Conservation (phyloP, 2,329 filamentous ascomycete species). For the Dactylellina cionopaga region DNA sequence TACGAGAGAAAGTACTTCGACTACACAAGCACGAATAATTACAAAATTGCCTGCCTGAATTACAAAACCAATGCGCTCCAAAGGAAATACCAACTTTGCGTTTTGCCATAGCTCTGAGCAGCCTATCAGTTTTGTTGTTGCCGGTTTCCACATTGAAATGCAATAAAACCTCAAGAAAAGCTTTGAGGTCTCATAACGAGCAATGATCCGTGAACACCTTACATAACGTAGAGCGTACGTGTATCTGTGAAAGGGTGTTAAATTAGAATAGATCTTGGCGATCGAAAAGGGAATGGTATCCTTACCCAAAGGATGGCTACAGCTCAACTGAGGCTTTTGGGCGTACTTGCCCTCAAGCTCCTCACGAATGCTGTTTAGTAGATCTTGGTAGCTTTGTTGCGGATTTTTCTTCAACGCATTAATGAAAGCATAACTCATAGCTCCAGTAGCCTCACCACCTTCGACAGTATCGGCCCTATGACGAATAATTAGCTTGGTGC, state of each 20-base stretch:
- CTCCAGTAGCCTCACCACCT: constrained; percentile 86
- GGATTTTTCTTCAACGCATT: constrained; percentile 88
- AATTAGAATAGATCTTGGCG: background rate
- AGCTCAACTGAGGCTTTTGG: constrained; percentile 95
- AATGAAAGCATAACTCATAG: constrained; percentile 99
- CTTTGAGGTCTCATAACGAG: too few relatives aligned
- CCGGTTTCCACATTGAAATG: too few relatives aligned
- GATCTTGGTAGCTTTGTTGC: constrained; percentile 93
- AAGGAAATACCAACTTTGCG: too few relatives aligned
- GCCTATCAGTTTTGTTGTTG: background rate
- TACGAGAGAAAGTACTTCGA: background rate
- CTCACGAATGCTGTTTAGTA: constrained; percentile 94
- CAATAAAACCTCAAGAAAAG: too few relatives aligned
- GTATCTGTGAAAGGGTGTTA: constrained; percentile 28
- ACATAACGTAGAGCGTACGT: constrained; percentile 47
- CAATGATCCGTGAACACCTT: background rate
- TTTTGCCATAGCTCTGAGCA: too few relatives aligned
- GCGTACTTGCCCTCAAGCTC: constrained; percentile 85
- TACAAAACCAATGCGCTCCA: constrained; percentile 3
- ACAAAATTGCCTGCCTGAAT: constrained; percentile 2
- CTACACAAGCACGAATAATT: constrained; percentile 9
- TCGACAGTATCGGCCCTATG: constrained; percentile 88
- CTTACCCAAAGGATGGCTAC: constrained; percentile 92
- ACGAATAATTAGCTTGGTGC: constrained; percentile 51
- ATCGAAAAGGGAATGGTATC: constrained; percentile 43